Evolutionary conservation across 768 basidiomycete species (phyloP).

Genomic region (Auriculariales sp.): DNA sequence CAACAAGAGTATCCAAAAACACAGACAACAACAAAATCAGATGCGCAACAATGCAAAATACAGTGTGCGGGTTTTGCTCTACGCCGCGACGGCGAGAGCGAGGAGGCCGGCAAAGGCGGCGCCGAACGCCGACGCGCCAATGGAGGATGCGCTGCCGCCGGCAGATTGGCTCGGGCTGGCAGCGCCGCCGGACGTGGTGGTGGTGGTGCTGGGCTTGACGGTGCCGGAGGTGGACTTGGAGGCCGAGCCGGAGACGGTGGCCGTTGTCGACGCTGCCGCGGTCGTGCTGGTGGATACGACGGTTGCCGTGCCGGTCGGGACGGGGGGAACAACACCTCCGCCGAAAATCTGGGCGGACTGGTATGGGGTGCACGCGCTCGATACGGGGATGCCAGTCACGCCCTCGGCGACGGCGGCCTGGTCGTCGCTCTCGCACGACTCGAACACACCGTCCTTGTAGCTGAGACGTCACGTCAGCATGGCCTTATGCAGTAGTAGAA

Average conservation of each 20-base stretch:
- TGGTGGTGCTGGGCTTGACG: too few relatives aligned
- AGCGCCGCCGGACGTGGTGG: background rate
- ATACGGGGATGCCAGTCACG: slow-evolving; percentile 17
- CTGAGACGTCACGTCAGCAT: slow-evolving; percentile 57
- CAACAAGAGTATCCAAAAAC: too few relatives aligned
- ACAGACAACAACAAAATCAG: too few relatives aligned
- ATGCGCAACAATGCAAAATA: too few relatives aligned
- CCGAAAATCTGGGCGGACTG: background rate
- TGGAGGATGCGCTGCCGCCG: background rate
- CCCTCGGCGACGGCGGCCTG: slow-evolving; percentile 20
- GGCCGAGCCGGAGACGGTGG: too few relatives aligned
- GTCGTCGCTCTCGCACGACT: slow-evolving; percentile 51
- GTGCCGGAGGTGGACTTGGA: too few relatives aligned
- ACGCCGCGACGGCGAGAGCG: background rate
- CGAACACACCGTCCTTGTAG: slow-evolving; percentile 46
- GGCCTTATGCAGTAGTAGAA: slow-evolving; percentile 45
- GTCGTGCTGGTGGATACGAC: too few relatives aligned
- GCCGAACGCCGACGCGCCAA: background rate
- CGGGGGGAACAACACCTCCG: too few relatives aligned
- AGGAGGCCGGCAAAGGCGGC: slow-evolving; percentile 2
- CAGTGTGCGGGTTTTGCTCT: too few relatives aligned
- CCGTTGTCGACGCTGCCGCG: too few relatives aligned
- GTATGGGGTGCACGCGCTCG: slow-evolving; percentile 8
- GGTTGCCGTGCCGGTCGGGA: too few relatives aligned
- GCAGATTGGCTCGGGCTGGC: background rate